Evolutionary conservation across 768 basidiomycete genomes (phyloP).

Genomic region (Russula foetens): DNA sequence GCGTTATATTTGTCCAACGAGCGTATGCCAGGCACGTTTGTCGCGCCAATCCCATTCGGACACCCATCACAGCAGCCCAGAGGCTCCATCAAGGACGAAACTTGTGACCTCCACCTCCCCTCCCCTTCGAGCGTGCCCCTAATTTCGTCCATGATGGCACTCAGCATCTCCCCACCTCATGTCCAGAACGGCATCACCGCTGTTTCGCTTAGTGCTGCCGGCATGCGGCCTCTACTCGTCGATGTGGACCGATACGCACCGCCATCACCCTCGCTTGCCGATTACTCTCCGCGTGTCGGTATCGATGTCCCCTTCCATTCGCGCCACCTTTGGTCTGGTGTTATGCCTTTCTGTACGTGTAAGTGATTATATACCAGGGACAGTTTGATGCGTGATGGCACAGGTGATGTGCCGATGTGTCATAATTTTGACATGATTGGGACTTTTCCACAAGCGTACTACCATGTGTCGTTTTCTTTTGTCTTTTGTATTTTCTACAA

Average conservation of each 20-base stretch:
- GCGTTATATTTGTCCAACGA: background rate
- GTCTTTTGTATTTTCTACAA: no score
- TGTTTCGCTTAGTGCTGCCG: slow-evolving; percentile 54
- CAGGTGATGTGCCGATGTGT: no score
- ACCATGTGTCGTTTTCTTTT: no score
- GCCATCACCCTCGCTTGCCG: slow-evolving; percentile 30
- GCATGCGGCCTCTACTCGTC: slow-evolving; percentile 56
- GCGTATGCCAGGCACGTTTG: background rate
- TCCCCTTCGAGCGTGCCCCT: slow-evolving; percentile 8
- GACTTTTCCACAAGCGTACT: no score
- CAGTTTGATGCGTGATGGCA: no score
- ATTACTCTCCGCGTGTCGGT: slow-evolving; percentile 34
- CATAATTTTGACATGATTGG: no score
- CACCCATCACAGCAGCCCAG: no score
- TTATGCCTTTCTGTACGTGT: no score
- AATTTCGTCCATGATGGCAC: slow-evolving; percentile 11
- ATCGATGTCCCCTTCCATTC: no score
- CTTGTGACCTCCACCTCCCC: slow-evolving; percentile 8
- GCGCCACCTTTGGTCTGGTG: no score
- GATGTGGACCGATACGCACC: slow-evolving; percentile 45
- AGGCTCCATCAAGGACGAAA: slow-evolving; percentile 11
- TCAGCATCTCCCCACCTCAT: slow-evolving; percentile 22
- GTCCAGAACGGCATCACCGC: slow-evolving; percentile 31
- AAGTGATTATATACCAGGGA: no score
- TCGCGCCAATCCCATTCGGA: slow-evolving; percentile 17